These are phyloP conservation scores for Coniosporium apollinis DNA, from an alignment of 495 filamentous ascomycete genomes.

Conservation along the genomic window DNA sequence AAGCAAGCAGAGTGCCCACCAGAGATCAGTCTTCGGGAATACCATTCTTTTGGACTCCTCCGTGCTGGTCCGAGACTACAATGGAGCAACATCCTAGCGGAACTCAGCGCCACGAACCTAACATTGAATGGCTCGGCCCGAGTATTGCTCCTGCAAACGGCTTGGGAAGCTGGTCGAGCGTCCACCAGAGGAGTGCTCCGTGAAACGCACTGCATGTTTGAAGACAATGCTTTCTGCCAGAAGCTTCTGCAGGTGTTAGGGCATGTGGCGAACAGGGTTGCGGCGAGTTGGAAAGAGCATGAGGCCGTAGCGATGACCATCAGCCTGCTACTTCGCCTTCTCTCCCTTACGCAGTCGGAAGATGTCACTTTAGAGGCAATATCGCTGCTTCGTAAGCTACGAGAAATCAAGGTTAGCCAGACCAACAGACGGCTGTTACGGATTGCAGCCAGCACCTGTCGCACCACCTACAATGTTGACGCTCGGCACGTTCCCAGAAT, in stretches of 20 bases:
- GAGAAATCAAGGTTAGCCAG: too few species aligned
- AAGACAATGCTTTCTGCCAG: slow-evolving; percentile 3
- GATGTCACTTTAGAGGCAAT: slow-evolving; percentile 3
- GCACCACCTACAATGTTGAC: slow-evolving; percentile 11
- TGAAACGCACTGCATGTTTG: slow-evolving; percentile 5
- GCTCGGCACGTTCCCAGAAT: slow-evolving; percentile 1
- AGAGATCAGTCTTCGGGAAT: slow-evolving; percentile 13
- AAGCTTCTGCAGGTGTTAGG: background rate
- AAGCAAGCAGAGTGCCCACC: slow-evolving; percentile 8
- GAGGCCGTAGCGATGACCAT: slow-evolving; percentile 7
- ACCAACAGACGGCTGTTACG: too few species aligned
- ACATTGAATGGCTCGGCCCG: slow-evolving; percentile 10
- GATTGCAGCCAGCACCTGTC: slow-evolving; percentile 6
- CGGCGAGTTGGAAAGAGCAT: slow-evolving; percentile 14
- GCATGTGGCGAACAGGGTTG: slow-evolving; percentile 3
- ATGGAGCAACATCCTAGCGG: slow-evolving; percentile 12
- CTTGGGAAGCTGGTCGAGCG: slow-evolving; percentile 9
- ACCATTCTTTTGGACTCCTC: slow-evolving; percentile 10
- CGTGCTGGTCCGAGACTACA: slow-evolving; percentile 13
- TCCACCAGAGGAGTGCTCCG: background rate
- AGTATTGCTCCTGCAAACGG: slow-evolving; percentile 11
- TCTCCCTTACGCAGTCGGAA: slow-evolving; percentile 1
- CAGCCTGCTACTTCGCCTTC: slow-evolving; percentile 4
- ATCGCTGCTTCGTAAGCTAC: too few species aligned
- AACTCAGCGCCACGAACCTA: slow-evolving; percentile 9